Percentiles rank a stretch among this genome's conserved stretches.
Evolutionary conservation across 257 asterid genomes (phyloP).

Genomic region (Salvia miltiorrhiza): DNA sequence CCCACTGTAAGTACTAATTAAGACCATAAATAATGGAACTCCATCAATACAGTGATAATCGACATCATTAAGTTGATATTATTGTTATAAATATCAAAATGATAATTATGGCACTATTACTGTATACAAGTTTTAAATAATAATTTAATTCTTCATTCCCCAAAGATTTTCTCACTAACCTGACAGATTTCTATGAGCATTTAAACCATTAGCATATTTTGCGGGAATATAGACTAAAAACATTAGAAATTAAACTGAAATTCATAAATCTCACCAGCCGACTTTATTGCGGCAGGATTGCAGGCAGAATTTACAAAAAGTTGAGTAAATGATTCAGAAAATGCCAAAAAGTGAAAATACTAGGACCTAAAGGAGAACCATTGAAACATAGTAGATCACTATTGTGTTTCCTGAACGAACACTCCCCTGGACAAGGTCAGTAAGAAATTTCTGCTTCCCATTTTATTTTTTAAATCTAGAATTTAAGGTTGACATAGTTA

Average conservation of each 20-base stretch:
- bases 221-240: not conserved
- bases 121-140: not conserved
- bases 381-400: not conserved
- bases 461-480: not conserved
- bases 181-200: not conserved
- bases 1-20: not conserved
- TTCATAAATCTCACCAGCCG: slow-evolving; percentile 11
- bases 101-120: not conserved
- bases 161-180: slow-evolving; percentile 3
- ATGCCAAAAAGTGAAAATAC: slow-evolving; percentile 16
- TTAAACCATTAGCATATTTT: not conserved
- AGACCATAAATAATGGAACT: not conserved
- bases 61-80: not conserved
- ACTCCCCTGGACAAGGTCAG: slow-evolving; percentile 18
- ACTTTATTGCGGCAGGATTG: slow-evolving; percentile 14
- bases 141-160: not conserved
- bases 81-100: not conserved
- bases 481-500: not conserved
- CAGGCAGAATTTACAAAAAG: slow-evolving; percentile 18
- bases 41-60: not conserved
- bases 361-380: slow-evolving; percentile 1
- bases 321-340: slow-evolving; percentile 9
- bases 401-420: slow-evolving; percentile 7
- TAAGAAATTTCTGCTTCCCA: not conserved
- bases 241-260: slow-evolving; percentile 1